Evolutionary conservation across 345 rosid species (phyloP).

Genomic region (Hypericum androsaemum): DNA sequence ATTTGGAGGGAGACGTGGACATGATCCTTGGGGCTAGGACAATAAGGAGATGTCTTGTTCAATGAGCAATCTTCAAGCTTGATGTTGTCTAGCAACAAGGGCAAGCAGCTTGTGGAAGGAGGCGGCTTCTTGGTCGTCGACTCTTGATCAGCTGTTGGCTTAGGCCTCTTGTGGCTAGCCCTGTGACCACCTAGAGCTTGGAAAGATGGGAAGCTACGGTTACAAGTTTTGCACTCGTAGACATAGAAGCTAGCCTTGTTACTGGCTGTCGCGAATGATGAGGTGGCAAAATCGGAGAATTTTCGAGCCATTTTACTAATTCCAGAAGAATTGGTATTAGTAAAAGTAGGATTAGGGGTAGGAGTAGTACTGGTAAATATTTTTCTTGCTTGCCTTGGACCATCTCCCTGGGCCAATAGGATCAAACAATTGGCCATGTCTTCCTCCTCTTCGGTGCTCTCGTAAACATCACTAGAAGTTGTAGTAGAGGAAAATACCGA

Average conservation of each 20-base stretch:
- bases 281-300: constrained; percentile 6
- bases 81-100: too few species aligned
- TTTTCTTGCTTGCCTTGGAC: too few species aligned
- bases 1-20: too few species aligned
- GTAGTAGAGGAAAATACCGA: constrained; percentile 36
- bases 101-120: background rate
- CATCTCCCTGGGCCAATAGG: background rate
- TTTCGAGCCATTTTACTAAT: background rate
- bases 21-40: too few species aligned
- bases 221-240: constrained; percentile 89
- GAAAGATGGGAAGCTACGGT: constrained; percentile 74
- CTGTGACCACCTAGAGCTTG: constrained; percentile 97
- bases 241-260: constrained; percentile 17
- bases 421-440: constrained; percentile 8
- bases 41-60: too few species aligned
- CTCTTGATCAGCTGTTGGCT: constrained; percentile 14
- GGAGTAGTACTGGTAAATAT: too few species aligned
- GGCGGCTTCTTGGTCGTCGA: background rate
- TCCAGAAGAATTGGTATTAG: too few species aligned
- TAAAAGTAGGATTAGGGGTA: too few species aligned
- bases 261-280: constrained; percentile 8
- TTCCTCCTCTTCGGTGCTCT: constrained; percentile 54
- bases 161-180: constrained; percentile 28
- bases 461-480: constrained; percentile 22
- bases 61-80: too few species aligned